Base-by-base conservation (phyloP, 1,139 yeast species). In the Lodderomyces orthopsilosis region DNA sequence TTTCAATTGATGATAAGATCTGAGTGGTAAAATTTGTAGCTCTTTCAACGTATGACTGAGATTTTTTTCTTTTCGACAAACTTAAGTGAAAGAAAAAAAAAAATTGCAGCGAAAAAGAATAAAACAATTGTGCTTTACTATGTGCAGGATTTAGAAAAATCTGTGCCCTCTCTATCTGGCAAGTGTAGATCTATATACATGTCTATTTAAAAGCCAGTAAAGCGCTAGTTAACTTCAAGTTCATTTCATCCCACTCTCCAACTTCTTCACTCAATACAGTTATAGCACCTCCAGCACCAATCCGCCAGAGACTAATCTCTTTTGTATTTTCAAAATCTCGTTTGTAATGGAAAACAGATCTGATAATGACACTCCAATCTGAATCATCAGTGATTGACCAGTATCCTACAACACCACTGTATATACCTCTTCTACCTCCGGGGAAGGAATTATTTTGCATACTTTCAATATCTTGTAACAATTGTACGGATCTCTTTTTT, bases 251-350 rank as follows among this genome's bases (percentile, higher is more conserved):
- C 88, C 95, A 89, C 62, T 94, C 99, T 2, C 83, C 93, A 17
- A 78, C 77, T 7, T 74, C 72, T 21, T 89, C 83, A 59, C 96
- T 88, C 46, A 94, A 69, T 2, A 90, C 94, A 0, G 98, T 93
- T 45, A 94, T 84, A 24, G 98, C 99, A 7, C 99, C 99, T 9
- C 99, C 99, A 7, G 98, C 98, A 2, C 99, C 99, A 46, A 93
- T 80, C 52, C 91, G 73, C 95, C 96, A 93, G 9, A 71, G 54
- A 13, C 65, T 63, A 9, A 47, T 48, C 1, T 38, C 37, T 3
- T 43, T 48, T 1, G 57, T 58, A 43, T 69, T 70, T 24, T 66
- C 68, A 9, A 59, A 42, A 52, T 83, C 89, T 37, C 73, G 62
- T 9, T 60, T 58, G 61, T 90, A 89, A 46, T 79, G 78, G 62